phyloP scores from a whole-genome alignment of 2,329 filamentous ascomycete species.

The Trichoderma arundinaceum region DNA sequence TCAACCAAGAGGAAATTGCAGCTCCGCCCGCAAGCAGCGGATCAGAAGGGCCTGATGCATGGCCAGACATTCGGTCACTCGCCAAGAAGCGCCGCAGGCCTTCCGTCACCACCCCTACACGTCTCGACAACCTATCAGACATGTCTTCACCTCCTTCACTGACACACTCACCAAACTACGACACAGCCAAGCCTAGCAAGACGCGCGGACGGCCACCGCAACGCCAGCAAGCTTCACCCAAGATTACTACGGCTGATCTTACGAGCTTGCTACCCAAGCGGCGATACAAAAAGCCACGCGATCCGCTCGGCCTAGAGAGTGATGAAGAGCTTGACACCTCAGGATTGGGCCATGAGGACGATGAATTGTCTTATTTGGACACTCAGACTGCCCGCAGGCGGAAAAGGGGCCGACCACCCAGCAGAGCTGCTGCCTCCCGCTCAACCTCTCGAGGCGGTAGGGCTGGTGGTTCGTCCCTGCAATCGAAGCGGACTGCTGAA shows the following conservation, averaged over 20 bases:
- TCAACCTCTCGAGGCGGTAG: conserved; percentile 40
- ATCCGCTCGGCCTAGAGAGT: conserved; percentile 48
- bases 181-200: conserved; percentile 39
- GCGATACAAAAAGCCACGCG: conserved; percentile 49
- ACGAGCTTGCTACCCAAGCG: conserved; percentile 61
- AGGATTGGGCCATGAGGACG: conserved; percentile 58
- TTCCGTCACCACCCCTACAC: conserved; percentile 47
- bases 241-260: conserved; percentile 61
- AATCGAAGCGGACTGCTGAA: conserved; percentile 37
- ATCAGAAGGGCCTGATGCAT: conserved; percentile 52
- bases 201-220: conserved; percentile 39
- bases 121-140: conserved; percentile 55
- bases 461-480: conserved; percentile 37
- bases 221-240: conserved; percentile 47
- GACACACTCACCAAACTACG: conserved; percentile 68
- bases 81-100: conserved; percentile 53
- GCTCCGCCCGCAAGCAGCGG: conserved; percentile 63
- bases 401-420: conserved; percentile 43
- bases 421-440: conserved; percentile 39
- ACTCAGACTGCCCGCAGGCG: conserved; percentile 45
- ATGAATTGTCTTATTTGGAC: conserved; percentile 59
- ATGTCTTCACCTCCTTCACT: conserved; percentile 69
- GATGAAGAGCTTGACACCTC: conserved; percentile 57
- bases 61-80: conserved; percentile 60
- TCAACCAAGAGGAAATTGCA: conserved; percentile 56